Evolutionary conservation across 2,329 filamentous ascomycete species (phyloP).

Genomic region (Cladophialophora psammophila): DNA sequence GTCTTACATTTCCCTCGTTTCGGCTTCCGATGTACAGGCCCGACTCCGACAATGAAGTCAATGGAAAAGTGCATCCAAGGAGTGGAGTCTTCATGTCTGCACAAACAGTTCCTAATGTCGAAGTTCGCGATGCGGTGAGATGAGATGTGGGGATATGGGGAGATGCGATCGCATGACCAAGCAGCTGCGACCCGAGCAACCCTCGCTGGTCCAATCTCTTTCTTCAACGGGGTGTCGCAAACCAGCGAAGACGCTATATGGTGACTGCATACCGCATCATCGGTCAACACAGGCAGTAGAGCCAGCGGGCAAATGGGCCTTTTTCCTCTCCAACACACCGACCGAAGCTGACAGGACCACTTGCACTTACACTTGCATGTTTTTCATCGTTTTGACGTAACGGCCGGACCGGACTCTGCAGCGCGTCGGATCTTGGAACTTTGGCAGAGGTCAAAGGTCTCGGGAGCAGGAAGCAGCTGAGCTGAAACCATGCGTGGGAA

Average conservation of each 20-base stretch:
- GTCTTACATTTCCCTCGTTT: conserved; percentile 1
- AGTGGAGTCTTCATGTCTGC: not conserved
- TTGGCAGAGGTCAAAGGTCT: not conserved
- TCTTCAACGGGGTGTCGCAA: not conserved
- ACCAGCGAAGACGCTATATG: conserved; percentile 16
- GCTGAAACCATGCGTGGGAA: not conserved
- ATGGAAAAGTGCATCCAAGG: not conserved
- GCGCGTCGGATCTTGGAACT: not conserved
- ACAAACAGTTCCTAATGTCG: not conserved
- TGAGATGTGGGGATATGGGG: not conserved
- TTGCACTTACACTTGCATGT: not conserved
- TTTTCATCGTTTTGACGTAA: not conserved
- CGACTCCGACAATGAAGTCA: not conserved
- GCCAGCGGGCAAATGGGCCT: not conserved
- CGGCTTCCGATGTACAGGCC: not conserved
- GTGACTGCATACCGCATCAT: conserved; percentile 17
- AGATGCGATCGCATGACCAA: conserved; percentile 10
- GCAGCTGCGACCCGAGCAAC: not conserved
- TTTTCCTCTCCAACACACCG: conserved; percentile 1
- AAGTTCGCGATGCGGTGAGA: not conserved
- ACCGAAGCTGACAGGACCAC: not conserved
- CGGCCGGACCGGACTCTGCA: not conserved
- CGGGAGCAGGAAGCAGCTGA: not conserved
- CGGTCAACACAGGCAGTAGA: not conserved
- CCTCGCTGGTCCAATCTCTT: conserved; percentile 5